phyloP scores from a whole-genome alignment of 306 rosid species.

The Acmispon strigosus region DNA sequence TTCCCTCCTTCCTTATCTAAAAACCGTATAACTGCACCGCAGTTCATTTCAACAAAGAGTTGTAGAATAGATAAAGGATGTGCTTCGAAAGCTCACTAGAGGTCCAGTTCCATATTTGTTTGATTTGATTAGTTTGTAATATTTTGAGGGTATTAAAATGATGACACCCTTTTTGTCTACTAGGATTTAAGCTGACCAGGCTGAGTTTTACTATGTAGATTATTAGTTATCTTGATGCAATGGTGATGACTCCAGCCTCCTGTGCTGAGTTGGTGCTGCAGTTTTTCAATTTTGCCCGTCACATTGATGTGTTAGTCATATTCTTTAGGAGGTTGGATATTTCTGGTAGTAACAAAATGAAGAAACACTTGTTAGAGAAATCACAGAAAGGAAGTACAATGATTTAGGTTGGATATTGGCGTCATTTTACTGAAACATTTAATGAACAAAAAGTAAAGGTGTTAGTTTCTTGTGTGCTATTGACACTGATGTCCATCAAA shows the following conservation, averaged over 20 bases:
- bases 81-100: background rate
- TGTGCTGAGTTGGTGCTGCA: background rate
- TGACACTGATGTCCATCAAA: background rate
- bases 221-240: background rate
- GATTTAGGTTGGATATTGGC: no score
- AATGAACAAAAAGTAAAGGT: background rate
- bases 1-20: no score
- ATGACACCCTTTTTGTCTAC: background rate
- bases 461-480: background rate
- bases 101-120: background rate
- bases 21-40: background rate
- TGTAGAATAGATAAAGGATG: background rate
- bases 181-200: background rate
- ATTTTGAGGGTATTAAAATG: background rate
- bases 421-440: constrained; percentile 4
- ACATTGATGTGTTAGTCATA: background rate
- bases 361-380: background rate
- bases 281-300: background rate
- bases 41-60: background rate
- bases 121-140: background rate
- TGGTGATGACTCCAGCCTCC: background rate
- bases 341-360: background rate
- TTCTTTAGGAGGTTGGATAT: background rate
- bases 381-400: background rate
- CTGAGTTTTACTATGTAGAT: background rate